Percentiles rank a stretch among this genome's conserved stretches.
These are phyloP conservation scores for Globisporangium parvum DNA, from an alignment of 352 stramenopile species.

Conservation along the genomic window DNA sequence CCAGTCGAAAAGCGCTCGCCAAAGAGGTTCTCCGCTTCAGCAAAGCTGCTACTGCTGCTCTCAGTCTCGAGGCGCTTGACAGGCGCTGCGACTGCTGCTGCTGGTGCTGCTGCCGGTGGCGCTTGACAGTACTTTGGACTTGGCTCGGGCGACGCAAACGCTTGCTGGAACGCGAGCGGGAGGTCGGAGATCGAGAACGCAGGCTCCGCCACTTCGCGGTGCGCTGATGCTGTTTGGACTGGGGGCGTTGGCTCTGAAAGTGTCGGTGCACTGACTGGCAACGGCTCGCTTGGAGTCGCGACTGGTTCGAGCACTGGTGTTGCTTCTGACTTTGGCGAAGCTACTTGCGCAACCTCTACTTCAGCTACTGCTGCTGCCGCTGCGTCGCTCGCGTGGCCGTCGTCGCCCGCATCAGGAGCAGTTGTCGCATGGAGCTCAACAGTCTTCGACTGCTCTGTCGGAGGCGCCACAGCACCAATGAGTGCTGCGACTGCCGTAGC, in stretches of 20 bases:
- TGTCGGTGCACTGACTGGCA: too few species aligned
- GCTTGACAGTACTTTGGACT: neutral
- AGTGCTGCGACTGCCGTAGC: neutral
- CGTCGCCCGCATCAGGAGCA: neutral
- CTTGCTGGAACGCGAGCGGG: constrained; percentile 7
- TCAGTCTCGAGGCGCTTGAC: neutral
- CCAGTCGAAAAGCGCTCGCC: constrained; percentile 13
- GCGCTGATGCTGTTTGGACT: neutral
- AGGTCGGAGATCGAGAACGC: neutral
- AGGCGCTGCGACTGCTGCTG: neutral
- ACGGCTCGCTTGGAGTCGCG: too few species aligned
- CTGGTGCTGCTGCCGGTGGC: neutral
- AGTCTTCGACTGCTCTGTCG: neutral
- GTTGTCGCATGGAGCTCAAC: neutral
- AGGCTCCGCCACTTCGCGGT: neutral
- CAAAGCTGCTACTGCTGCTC: constrained; percentile 2
- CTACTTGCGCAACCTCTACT: neutral
- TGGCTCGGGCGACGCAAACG: constrained; percentile 4
- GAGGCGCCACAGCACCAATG: neutral
- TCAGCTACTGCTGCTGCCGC: neutral
- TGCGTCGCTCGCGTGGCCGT: neutral
- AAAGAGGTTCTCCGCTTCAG: constrained; percentile 16
- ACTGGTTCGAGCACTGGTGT: too few species aligned
- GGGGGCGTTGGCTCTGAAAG: neutral
- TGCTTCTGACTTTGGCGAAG: neutral